Base-by-base conservation (phyloP, 2,329 filamentous ascomycete genomes). In the Emergomyces orientalis region DNA sequence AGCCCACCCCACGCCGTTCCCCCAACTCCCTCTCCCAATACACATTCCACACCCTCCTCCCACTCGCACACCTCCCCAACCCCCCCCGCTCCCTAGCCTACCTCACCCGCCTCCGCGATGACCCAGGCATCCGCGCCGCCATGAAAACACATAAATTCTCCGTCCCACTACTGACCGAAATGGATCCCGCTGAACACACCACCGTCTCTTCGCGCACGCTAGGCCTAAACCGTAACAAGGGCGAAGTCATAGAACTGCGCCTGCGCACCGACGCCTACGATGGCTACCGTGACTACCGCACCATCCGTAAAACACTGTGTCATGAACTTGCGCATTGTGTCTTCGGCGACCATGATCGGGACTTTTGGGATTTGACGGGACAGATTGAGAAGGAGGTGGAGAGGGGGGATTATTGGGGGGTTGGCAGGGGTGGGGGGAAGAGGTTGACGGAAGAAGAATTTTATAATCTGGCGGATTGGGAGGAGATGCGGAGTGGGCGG, bases 281-380 rank as follows among this genome's bases (percentile, higher is more conserved):
- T 73, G 94, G 94, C 0, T 97, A 96, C 71, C 80, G 94, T 45
- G 91, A 97, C 73, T 99, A 97, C 77, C 88, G 88, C 69, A 92
- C 88, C 0, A 95, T 99, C 58, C 84, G 94, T 60, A 90, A 89
- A 69, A 97, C 94, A 55, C 80, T 99, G 14, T 97, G 93, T 72
- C 94, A 99, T 77, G 94, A 99, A 78, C 81, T 99, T 22, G 88
- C 92, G 67, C 94, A 99, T 75, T 97, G 96, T 70, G 90, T 96
- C 11, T 88, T 88, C 76, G 82, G 88, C 0, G 85, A 88, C 0
- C 94, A 99, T 74, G 91, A 97, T 75, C 80, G 85, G 22, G 79
- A 89, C 56, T 99, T 99, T 71, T 97, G 94, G 93, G 84, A 91
- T 61, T 75, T 99, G 69, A 96, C 90, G 68, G 87, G 86, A 68